Evolutionary conservation across 2,329 filamentous ascomycete genomes (phyloP).

Genomic region (Exophiala oligosperma): DNA sequence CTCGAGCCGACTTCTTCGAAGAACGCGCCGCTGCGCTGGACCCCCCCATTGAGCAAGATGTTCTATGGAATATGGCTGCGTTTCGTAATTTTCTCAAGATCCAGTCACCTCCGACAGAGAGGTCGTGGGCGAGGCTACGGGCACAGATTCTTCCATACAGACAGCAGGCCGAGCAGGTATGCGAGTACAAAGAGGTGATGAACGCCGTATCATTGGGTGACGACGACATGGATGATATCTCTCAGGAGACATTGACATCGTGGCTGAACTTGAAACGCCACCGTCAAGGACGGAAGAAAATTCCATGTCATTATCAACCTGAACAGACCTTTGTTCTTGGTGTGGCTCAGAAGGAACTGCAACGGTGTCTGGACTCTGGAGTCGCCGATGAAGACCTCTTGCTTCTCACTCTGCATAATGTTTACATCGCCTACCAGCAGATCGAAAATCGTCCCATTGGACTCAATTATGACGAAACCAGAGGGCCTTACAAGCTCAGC

Average conservation of each 20-base stretch:
- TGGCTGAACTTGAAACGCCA: constrained; percentile 7
- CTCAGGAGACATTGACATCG: no score
- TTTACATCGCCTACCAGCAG: constrained; percentile 28
- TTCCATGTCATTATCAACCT: constrained; percentile 6
- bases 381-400: constrained; percentile 33
- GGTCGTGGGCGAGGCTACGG: constrained; percentile 32
- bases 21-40: constrained; percentile 38
- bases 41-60: constrained; percentile 37
- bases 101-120: constrained; percentile 31
- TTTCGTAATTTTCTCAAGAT: constrained; percentile 41
- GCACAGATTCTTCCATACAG: constrained; percentile 31
- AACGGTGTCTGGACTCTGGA: constrained; percentile 11
- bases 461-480: constrained; percentile 23
- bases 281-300: constrained; percentile 7
- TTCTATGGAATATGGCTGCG: constrained; percentile 40
- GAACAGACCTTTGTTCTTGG: constrained; percentile 31
- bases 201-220: not conserved
- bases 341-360: constrained; percentile 26
- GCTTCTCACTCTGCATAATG: constrained; percentile 30
- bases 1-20: constrained; percentile 31
- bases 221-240: no score
- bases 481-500: constrained; percentile 31
- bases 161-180: constrained; percentile 28
- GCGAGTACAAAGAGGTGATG: constrained; percentile 19
- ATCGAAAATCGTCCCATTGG: constrained; percentile 13